A percentile compares a stretch with the other conserved stretches of the same genome.
phyloP scores from a whole-genome alignment of 2,329 filamentous ascomycete species.

The Colletotrichum lini region DNA sequence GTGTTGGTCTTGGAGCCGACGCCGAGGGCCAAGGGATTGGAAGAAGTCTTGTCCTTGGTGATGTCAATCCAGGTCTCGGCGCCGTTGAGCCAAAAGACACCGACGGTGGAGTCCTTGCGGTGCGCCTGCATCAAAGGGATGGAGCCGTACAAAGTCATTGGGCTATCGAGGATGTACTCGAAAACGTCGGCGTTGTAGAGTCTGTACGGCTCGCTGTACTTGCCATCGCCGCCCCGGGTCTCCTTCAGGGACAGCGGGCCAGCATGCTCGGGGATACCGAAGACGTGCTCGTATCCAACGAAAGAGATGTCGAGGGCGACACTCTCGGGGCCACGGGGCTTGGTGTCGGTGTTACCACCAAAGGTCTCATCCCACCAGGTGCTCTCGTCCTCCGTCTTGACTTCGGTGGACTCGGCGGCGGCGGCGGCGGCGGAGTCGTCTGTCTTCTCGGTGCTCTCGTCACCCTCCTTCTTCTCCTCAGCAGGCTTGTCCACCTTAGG shows the following conservation, averaged over 20 bases:
- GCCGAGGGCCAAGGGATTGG: conserved; percentile 84
- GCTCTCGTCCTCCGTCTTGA: conserved; percentile 77
- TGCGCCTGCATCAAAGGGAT: conserved; percentile 99
- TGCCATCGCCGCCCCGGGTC: conserved; percentile 89
- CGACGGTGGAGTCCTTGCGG: conserved; percentile 91
- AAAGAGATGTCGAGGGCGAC: conserved; percentile 93
- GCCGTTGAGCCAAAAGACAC: conserved; percentile 96
- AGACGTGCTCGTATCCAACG: conserved; percentile 91
- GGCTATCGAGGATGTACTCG: conserved; percentile 96
- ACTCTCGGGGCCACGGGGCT: conserved; percentile 95
- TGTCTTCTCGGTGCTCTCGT: conserved; percentile 49
- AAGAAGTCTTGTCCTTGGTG: conserved; percentile 80
- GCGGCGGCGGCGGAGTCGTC: conserved; percentile 49
- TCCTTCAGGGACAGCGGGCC: conserved; percentile 90
- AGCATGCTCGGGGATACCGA: conserved; percentile 93
- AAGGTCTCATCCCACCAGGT: conserved; percentile 99
- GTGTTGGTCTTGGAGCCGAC: conserved; percentile 79
- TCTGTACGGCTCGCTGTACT: conserved; percentile 90
- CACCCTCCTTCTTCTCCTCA: conserved; percentile 68
- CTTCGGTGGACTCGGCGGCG: conserved; percentile 58
- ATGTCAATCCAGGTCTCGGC: conserved; percentile 99
- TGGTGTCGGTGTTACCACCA: conserved; percentile 94
- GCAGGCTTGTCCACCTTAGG: conserved; percentile 79
- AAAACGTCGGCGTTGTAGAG: conserved; percentile 98
- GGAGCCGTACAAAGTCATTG: conserved; percentile 98